A percentile compares a stretch with the other conserved stretches of the same genome.
phyloP scores from a whole-genome alignment of 2,329 filamentous ascomycete species.

The Aspergillus sp. region DNA sequence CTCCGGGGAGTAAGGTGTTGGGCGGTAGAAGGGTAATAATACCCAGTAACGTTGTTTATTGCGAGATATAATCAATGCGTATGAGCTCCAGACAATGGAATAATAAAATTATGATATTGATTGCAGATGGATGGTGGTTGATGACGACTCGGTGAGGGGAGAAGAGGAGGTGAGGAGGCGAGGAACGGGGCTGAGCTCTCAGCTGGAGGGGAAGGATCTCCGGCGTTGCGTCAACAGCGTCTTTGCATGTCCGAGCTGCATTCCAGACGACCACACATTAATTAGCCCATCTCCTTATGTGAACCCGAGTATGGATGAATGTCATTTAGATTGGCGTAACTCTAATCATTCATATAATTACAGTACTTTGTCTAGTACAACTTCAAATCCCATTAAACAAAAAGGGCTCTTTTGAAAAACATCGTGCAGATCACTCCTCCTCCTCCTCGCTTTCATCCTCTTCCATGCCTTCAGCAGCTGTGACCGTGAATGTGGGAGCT shows the following conservation, averaged over 20 bases:
- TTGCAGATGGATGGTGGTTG: background rate
- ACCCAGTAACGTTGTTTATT: background rate
- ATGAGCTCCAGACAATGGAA: background rate
- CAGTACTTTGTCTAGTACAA: background rate
- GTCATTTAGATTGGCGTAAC: conserved; percentile 9
- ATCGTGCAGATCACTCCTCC: conserved; percentile 46
- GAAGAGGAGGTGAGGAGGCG: conserved; percentile 1
- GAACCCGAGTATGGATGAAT: conserved; percentile 7
- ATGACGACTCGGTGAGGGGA: conserved; percentile 8
- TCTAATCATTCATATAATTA: conserved; percentile 13
- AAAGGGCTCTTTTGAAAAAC: conserved; percentile 8
- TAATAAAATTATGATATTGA: background rate
- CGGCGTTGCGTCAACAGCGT: background rate
- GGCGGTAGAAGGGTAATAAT: background rate
- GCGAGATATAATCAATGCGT: background rate
- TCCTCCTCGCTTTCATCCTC: conserved; percentile 83
- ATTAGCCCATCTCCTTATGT: background rate
- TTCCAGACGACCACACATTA: background rate
- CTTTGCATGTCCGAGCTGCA: background rate
- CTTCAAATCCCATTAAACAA: conserved; percentile 8
- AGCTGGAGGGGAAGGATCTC: background rate
- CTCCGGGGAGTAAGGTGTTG: conserved; percentile 12
- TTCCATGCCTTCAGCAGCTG: conserved; percentile 89
- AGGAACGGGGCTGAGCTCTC: too few relatives aligned
- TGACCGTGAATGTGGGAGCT: conserved; percentile 83